Base-by-base conservation (phyloP, 768 basidiomycete genomes). In the Chalciporus piperatus region DNA sequence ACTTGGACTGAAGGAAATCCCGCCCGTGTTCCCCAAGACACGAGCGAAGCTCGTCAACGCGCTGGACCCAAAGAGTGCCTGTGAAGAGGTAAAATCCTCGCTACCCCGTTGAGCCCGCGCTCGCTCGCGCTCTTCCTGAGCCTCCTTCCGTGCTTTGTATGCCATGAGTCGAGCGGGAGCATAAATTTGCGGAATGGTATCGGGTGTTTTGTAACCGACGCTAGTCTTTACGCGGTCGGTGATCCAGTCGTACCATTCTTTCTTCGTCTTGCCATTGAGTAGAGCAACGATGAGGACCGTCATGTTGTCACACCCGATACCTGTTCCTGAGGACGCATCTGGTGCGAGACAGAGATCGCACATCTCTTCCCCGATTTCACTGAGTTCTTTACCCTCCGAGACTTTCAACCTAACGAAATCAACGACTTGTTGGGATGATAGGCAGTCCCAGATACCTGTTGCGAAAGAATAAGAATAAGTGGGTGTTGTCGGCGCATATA, bases 231-330 rank as follows among this genome's bases (percentile, higher is more conserved):
- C 89, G 35, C 95, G 84, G 45, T 92, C 82, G 41, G 76, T 81
- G 52, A 99, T 70, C 96, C 96, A 98, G 33, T 78, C 67, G 62
- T 90, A 89, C 97, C 97, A 98, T 64, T 94, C 84, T 57, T 90
- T 87, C 67, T 86, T 82, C n/a, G 92, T 89, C 53, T 84, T 83
- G 37, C 91, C 95, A 55, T 89, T 80, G 28, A 95, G 79, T 41
- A 99, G 70, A 7, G 92, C 97, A 51, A 98, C 80, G 47, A 99
- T 82, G 59, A 98, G 79, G 44, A 97, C 75, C 0, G 97, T 99
- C 97, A 99, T 99, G 74, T 99, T 98, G 74, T 99, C 97, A 68
- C 96, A 98, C 17, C 97, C 97, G 56, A 98, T 91, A 12, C 97
- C 97, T 40, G 84, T 83, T 43, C 90, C 91, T 32, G 89, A 89